phyloP scores from a whole-genome alignment of 2,329 filamentous ascomycete species.

The Aspergillus chevalieri region DNA sequence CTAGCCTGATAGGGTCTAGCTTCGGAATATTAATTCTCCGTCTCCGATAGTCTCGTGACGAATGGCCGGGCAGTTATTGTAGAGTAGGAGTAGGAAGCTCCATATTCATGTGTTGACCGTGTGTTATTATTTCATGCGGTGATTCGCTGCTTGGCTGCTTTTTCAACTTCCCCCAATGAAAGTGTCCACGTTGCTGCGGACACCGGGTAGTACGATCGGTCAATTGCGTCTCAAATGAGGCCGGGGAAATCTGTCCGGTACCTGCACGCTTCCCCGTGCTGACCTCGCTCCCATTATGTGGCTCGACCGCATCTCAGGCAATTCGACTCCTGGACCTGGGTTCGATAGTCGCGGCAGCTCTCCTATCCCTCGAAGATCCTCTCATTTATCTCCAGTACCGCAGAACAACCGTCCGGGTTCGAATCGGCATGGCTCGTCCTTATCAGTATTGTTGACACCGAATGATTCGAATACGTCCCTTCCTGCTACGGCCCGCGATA shows the following conservation, averaged over 20 bases:
- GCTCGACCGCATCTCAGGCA: constrained; percentile 78
- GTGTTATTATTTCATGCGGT: constrained; percentile 3
- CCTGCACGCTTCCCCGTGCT: constrained; percentile 9
- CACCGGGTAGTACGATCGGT: not conserved
- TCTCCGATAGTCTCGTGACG: not conserved
- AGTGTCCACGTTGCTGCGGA: no score
- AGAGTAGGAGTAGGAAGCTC: no score
- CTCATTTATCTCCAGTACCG: constrained; percentile 62
- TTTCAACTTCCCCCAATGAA: not conserved
- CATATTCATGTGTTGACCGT: not conserved
- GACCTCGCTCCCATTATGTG: constrained; percentile 56
- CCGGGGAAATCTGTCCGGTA: constrained; percentile 4
- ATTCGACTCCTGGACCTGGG: constrained; percentile 59
- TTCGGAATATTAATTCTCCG: constrained; percentile 3
- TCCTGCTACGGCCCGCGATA: constrained; percentile 58
- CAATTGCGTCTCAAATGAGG: constrained; percentile 7
- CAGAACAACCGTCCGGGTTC: constrained; percentile 63
- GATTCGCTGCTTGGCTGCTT: not conserved
- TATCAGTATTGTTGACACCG: constrained; percentile 65
- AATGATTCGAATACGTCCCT: constrained; percentile 74
- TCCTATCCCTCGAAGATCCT: constrained; percentile 61
- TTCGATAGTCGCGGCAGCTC: constrained; percentile 62
- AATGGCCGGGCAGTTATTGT: no score
- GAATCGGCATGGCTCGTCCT: constrained; percentile 66
- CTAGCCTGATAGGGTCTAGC: constrained; percentile 22